phyloP scores from a whole-genome alignment of 2,329 filamentous ascomycete species.

The Cephalotrichum gorgonifer region DNA sequence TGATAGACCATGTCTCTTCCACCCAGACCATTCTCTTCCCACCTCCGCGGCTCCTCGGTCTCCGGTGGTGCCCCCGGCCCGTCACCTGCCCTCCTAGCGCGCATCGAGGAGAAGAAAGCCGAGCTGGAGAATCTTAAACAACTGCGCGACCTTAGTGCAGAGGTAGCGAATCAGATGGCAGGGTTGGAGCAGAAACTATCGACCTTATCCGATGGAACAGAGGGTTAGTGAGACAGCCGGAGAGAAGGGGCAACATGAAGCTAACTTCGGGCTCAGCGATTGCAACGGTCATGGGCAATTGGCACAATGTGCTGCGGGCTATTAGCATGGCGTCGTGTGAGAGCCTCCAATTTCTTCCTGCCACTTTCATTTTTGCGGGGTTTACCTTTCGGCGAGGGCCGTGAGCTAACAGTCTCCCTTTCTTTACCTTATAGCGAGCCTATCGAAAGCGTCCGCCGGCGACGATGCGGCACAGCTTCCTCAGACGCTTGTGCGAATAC shows the following conservation, averaged over 20 bases:
- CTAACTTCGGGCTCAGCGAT: conserved; percentile 44
- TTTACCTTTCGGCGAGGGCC: neutral
- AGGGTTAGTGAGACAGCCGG: conserved; percentile 40
- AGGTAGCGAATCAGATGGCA: conserved; percentile 73
- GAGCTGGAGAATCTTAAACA: conserved; percentile 73
- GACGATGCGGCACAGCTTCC: conserved; percentile 46
- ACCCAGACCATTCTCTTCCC: conserved; percentile 49
- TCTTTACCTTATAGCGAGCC: conserved; percentile 44
- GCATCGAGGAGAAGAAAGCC: conserved; percentile 77
- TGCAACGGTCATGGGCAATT: conserved; percentile 75
- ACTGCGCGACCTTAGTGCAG: conserved; percentile 67
- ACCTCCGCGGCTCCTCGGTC: conserved; percentile 53
- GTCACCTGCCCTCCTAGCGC: conserved; percentile 59
- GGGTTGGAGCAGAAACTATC: conserved; percentile 66
- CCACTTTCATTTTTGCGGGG: neutral
- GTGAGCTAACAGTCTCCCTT: neutral
- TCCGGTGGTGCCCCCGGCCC: conserved; percentile 38
- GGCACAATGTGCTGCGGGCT: conserved; percentile 75
- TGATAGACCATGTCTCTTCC: conserved; percentile 43
- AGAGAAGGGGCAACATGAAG: conserved; percentile 10
- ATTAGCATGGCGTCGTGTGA: conserved; percentile 83
- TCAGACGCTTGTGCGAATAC: conserved; percentile 75
- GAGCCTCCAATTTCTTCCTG: conserved; percentile 17
- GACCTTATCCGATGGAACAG: conserved; percentile 71
- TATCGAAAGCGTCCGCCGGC: conserved; percentile 48